Conservation (phyloP, 768 basidiomycete species). For the Holtermannia corniformis region DNA sequence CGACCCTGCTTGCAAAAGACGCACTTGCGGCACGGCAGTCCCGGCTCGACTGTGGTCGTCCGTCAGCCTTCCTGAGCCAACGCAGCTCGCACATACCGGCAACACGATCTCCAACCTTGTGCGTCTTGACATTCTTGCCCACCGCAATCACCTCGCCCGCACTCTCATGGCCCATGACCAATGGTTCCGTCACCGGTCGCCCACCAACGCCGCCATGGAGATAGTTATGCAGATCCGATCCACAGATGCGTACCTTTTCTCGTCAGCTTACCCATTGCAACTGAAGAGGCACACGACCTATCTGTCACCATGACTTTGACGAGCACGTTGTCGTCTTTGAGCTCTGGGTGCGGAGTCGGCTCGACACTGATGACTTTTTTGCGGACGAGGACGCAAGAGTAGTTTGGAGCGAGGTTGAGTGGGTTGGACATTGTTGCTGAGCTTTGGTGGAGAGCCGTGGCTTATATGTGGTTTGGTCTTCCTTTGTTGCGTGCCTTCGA, state of each 20-base stretch:
- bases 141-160: constrained; percentile 35
- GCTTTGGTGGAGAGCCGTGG: no score
- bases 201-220: constrained; percentile 30
- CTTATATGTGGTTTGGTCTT: no score
- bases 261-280: not conserved
- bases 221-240: constrained; percentile 31
- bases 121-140: constrained; percentile 25
- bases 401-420: constrained; percentile 23
- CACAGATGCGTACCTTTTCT: constrained; percentile 25
- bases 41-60: constrained; percentile 27
- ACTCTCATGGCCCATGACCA: constrained; percentile 33
- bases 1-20: constrained; percentile 31
- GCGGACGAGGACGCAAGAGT: constrained; percentile 21
- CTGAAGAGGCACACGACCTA: constrained; percentile 7
- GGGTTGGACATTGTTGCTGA: constrained; percentile 26
- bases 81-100: constrained; percentile 13
- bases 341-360: constrained; percentile 21
- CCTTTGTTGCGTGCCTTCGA: no score
- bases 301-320: constrained; percentile 34
- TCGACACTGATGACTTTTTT: constrained; percentile 23
- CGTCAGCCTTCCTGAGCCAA: no score
- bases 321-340: constrained; percentile 32
- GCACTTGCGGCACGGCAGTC: constrained; percentile 33
- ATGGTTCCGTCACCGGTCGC: constrained; percentile 26
- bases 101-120: constrained; percentile 33